These are phyloP conservation scores for Hyphodiscus sp. DNA, from an alignment of 2,329 filamentous ascomycete species.

Conservation along the genomic window DNA sequence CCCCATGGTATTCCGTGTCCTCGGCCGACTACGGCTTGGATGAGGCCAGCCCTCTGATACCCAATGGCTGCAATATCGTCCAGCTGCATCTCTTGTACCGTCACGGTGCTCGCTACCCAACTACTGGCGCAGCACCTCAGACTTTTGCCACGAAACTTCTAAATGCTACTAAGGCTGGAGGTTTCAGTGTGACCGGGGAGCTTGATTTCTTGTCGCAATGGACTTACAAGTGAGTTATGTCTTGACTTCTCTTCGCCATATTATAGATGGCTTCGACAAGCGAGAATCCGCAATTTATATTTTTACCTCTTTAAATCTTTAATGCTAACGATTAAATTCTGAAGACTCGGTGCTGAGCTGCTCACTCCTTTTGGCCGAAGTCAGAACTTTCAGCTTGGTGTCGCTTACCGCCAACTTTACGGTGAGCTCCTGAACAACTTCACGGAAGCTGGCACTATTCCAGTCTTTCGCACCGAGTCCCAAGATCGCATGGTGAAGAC, in stretches of 20 bases:
- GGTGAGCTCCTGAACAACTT: slow-evolving; percentile 39
- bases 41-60: slow-evolving; percentile 8
- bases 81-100: slow-evolving; percentile 11
- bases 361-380: slow-evolving; percentile 23
- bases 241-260: too few relatives aligned
- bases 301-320: too few relatives aligned
- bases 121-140: slow-evolving; percentile 5
- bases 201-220: slow-evolving; percentile 7
- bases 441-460: slow-evolving; percentile 31
- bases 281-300: too few relatives aligned
- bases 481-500: slow-evolving; percentile 13
- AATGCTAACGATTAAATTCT: too few relatives aligned
- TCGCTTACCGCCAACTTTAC: slow-evolving; percentile 37
- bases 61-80: slow-evolving; percentile 10
- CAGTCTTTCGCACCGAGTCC: slow-evolving; percentile 32
- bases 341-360: slow-evolving; percentile 7
- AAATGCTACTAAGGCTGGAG: slow-evolving; percentile 4
- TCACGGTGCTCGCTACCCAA: slow-evolving; percentile 11
- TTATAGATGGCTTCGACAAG: too few relatives aligned
- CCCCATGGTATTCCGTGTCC: slow-evolving; percentile 11
- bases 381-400: slow-evolving; percentile 36
- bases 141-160: slow-evolving; percentile 8
- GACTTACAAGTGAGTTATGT: slow-evolving; percentile 4
- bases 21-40: slow-evolving; percentile 11
- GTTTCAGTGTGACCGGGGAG: slow-evolving; percentile 7